Base-by-base conservation (phyloP, 2,329 filamentous ascomycete species). In the Helminthosporium solani region DNA sequence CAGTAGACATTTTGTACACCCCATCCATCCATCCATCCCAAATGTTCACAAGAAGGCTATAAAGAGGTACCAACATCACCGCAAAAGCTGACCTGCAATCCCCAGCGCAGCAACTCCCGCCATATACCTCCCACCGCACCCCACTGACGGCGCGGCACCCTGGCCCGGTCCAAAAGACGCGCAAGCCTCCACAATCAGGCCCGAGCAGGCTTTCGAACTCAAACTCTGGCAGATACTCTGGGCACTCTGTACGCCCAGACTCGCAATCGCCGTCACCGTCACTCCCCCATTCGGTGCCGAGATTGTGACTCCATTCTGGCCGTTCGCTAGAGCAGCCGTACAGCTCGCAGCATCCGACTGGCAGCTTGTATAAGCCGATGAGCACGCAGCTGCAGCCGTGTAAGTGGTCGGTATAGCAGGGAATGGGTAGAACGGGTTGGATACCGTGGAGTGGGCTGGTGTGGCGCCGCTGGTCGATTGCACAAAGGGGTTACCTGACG, bases 401-500 rank as follows among this genome's bases (percentile, higher is more conserved):
- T 81, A 81, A 46, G 74, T 74, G 2, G 79, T 81, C 14, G 79
- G 75, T 41, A 81, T 76, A 54, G 71, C 72, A 41, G 77, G 61
- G 52, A 80, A 81, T 15, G 78, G 77, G 51, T 75, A 82, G 49
- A 68, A 74, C 11, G 71, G 70, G 48, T 77, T 78, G 20, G 73
- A 60, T 61, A 80, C 68, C n/a, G 73, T 78, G 47, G 58, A 63
- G 52, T 52, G 58, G 36, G 42, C 42, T 33, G 40, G 28, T 8
- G 55, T 46, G 9, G 43, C 44, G n/a, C 35, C 41, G 36, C 46
- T 50, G 25, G 47, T 51, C 18, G 57, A 53, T 39, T 64, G 60
- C 15, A 66, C 51, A 46, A 64, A 62, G 25, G 53, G 42, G 21
- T 48, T 43, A 6, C 56, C 49, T 11, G 61, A 58, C 1, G 53